Evolutionary conservation across 2,329 filamentous ascomycete genomes (phyloP).

Genomic region (Colletotrichum truncatum): DNA sequence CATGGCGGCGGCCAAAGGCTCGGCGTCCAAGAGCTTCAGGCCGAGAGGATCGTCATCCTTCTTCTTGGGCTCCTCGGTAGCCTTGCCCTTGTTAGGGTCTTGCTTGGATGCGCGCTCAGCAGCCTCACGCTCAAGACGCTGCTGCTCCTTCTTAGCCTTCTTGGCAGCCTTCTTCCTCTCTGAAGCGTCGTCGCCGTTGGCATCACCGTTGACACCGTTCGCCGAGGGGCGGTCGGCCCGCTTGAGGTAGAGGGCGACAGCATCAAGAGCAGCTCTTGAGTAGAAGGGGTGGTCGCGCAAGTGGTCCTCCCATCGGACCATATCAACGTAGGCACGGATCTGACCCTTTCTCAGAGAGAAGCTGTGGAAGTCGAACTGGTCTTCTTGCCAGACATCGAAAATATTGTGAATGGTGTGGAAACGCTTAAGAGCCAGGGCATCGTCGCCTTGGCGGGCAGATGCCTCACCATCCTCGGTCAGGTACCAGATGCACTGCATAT

Average conservation of each 20-base stretch:
- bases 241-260: conserved; percentile 81
- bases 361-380: conserved; percentile 98
- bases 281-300: conserved; percentile 94
- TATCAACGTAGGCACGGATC: conserved; percentile 92
- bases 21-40: conserved; percentile 80
- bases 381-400: conserved; percentile 97
- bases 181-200: conserved; percentile 63
- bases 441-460: conserved; percentile 82
- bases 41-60: conserved; percentile 93
- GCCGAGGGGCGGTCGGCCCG: conserved; percentile 79
- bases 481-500: conserved; percentile 99
- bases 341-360: conserved; percentile 98
- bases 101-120: conserved; percentile 81
- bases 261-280: conserved; percentile 82
- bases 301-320: conserved; percentile 95
- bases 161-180: conserved; percentile 89
- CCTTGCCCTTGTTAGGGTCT: conserved; percentile 81
- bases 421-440: conserved; percentile 89
- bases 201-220: conserved; percentile 69
- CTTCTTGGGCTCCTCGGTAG: conserved; percentile 70
- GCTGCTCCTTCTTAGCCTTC: conserved; percentile 83
- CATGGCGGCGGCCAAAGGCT: conserved; percentile 86
- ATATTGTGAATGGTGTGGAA: conserved; percentile 90
- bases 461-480: conserved; percentile 94
- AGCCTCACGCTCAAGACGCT: conserved; percentile 75